These are phyloP conservation scores for Truncatella angustata DNA, from an alignment of 2,329 filamentous ascomycete species.

Conservation along the genomic window DNA sequence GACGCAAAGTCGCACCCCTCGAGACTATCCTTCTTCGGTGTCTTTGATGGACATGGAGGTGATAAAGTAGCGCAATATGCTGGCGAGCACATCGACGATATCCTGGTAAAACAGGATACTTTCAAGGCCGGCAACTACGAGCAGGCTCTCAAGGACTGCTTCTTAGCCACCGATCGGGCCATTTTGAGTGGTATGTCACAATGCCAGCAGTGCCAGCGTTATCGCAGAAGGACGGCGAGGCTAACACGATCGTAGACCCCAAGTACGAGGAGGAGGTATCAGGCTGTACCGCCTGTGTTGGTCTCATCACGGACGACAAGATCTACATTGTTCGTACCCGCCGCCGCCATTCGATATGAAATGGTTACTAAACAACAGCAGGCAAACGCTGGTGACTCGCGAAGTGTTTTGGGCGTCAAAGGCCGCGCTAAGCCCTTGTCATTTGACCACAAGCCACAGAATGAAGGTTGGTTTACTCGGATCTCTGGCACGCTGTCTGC, in stretches of 20 bases:
- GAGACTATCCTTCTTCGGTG: conserved; percentile 91
- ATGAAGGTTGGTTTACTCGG: conserved; percentile 67
- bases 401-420: conserved; percentile 93
- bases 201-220: not conserved
- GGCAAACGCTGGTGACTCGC: conserved; percentile 96
- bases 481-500: not conserved
- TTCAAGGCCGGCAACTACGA: conserved; percentile 91
- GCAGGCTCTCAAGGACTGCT: conserved; percentile 95
- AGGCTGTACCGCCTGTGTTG: conserved; percentile 92
- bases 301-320: conserved; percentile 84
- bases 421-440: conserved; percentile 95
- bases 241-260: conserved; percentile 62
- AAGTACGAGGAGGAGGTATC: conserved; percentile 98
- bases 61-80: conserved; percentile 94
- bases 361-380: conserved; percentile 37
- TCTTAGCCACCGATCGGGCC: conserved; percentile 91
- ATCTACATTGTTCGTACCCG: conserved; percentile 81
- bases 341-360: conserved; percentile 3
- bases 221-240: not conserved
- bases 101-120: conserved; percentile 89
- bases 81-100: conserved; percentile 89
- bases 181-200: conserved; percentile 79
- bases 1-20: conserved; percentile 63
- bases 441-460: conserved; percentile 99
- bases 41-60: conserved; percentile 96